A percentile compares a stretch with the other conserved stretches of the same genome.
phyloP scores from a whole-genome alignment of 805 yeast genomes.

The Blastobotrys peoriensis region DNA sequence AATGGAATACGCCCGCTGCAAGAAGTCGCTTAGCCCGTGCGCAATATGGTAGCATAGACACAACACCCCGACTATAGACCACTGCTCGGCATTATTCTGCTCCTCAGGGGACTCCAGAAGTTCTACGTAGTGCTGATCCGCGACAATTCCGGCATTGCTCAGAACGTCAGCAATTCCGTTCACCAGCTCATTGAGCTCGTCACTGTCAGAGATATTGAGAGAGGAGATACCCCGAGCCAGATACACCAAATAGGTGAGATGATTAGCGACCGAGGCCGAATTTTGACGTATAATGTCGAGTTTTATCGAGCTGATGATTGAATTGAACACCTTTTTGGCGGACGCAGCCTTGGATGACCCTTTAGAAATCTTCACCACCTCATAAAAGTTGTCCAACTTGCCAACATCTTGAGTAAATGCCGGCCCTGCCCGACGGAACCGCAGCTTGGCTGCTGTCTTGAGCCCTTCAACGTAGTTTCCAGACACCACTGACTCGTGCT shows the following conservation, averaged over 20 bases:
- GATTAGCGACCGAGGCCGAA: not conserved
- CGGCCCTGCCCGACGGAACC: constrained; percentile 24
- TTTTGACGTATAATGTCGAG: not conserved
- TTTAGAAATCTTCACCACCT: not conserved
- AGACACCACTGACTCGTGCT: constrained; percentile 68
- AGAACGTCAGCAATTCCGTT: constrained; percentile 2
- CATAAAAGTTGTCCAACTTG: not conserved
- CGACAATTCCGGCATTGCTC: not conserved
- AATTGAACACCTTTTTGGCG: not conserved
- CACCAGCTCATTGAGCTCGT: constrained; percentile 1
- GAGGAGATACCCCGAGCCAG: not conserved
- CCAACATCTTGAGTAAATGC: not conserved
- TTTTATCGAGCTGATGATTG: not conserved
- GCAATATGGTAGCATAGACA: not conserved
- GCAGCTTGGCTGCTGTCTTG: constrained; percentile 45
- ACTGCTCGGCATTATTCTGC: not conserved
- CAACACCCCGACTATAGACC: not conserved
- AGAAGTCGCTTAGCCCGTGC: not conserved
- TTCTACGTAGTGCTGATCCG: constrained; percentile 1
- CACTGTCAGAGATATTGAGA: not conserved
- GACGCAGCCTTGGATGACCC: not conserved
- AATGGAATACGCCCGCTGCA: not conserved
- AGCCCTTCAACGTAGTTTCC: constrained; percentile 60
- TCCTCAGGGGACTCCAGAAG: not conserved
- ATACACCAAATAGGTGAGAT: not conserved